Percentiles rank a stretch among this genome's conserved stretches.
Evolutionary conservation across 2,329 filamentous ascomycete genomes (phyloP).

Genomic region (Talaromyces sp.): DNA sequence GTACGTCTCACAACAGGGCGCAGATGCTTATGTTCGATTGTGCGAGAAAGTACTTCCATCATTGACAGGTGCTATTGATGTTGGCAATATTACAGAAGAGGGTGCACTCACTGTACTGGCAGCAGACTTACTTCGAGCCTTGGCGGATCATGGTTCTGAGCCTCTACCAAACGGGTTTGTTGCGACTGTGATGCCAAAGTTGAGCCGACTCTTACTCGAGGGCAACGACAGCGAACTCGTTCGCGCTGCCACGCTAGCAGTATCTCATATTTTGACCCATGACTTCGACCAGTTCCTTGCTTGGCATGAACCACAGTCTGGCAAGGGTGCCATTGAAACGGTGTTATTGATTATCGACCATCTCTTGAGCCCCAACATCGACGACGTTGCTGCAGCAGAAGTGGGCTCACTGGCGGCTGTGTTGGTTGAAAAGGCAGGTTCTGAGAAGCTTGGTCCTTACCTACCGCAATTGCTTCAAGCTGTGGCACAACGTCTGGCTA

Average conservation of each 20-base stretch:
- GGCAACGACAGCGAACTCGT: conserved; percentile 85
- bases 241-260: conserved; percentile 76
- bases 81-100: conserved; percentile 80
- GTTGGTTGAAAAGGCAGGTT: conserved; percentile 90
- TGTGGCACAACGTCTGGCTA: conserved; percentile 78
- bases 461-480: conserved; percentile 83
- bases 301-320: conserved; percentile 73
- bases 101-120: conserved; percentile 76
- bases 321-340: conserved; percentile 81
- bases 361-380: conserved; percentile 75
- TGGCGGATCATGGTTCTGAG: conserved; percentile 77
- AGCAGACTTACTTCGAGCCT: conserved; percentile 74
- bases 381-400: conserved; percentile 92
- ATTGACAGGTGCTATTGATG: conserved; percentile 82
- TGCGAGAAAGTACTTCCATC: conserved; percentile 85
- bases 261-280: conserved; percentile 85
- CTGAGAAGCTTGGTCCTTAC: conserved; percentile 85
- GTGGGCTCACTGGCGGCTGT: conserved; percentile 92
- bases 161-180: conserved; percentile 87
- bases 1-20: conserved; percentile 61
- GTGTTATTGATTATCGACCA: conserved; percentile 90
- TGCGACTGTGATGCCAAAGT: conserved; percentile 77
- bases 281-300: conserved; percentile 85
- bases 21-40: conserved; percentile 69
- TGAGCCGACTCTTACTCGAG: conserved; percentile 76